Evolutionary conservation across 345 rosid genomes (phyloP), one percentile per base, ranked within the genome.

Genomic region (Hypericum androsaemum): DNA sequence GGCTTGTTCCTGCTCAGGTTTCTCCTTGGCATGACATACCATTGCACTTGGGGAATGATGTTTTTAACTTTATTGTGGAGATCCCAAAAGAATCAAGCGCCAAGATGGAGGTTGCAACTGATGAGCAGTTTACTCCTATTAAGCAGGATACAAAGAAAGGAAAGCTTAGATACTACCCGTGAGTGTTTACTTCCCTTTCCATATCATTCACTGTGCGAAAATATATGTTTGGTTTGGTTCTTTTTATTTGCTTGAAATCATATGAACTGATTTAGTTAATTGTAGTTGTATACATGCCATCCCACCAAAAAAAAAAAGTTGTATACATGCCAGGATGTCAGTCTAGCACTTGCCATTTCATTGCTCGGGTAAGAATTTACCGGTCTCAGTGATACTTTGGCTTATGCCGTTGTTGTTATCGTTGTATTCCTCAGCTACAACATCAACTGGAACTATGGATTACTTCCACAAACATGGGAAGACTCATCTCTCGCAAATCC

Each of bases 381-480:
- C n/a, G 32, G 32, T 22, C 32, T 22, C 4, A 1, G 32, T 22
- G 32, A 22, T 22, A 22, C 32, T 22, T 22, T 1, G 32, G 32
- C 32, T 22, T 4, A 22, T 1, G 32, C 32, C 4, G 1, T 22
- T 22, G 32, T 22, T 22, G 32, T 22, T 22, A 4, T 22, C 4
- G 32, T 49, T 49, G 15, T 41, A 37, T 37, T 37, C 5, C 53
- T 44, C 69, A 88, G 96, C 58, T 88, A 88, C 72, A 92, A 83
- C 59, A 92, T 92, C 69, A 76, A 88, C 64, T 88, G 96, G 98
- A 92, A 92, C 70, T 88, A 92, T 68, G 98, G 98, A 48, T 63
- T 92, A 74, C 95, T 88, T 74, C 96, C 95, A 41, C 95, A 92
- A 65, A 92, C 99, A 69, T 92, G 98, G 97, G 98, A 92, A 73